phyloP scores from a whole-genome alignment of 73 alveolate species.

The Stentor coeruleus region DNA sequence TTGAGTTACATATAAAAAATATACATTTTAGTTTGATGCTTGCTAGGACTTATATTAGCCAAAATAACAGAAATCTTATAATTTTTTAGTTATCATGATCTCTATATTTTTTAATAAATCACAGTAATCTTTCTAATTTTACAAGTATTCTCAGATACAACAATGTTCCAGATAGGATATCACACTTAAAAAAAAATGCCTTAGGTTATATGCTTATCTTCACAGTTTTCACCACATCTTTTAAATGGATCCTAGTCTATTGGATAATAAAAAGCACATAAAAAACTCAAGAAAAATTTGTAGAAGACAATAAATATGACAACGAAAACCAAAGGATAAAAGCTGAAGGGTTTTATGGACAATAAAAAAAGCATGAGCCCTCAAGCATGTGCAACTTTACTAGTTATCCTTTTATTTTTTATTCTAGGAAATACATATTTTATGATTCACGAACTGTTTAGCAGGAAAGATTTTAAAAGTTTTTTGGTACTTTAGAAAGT shows the following conservation, averaged over 20 bases:
- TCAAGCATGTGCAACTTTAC: constrained; percentile 7
- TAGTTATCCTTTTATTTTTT: neutral
- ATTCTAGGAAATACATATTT: neutral
- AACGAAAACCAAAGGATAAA: neutral
- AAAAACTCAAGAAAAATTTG: neutral
- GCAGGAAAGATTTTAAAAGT: neutral
- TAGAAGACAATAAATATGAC: neutral
- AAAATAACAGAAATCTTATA: neutral
- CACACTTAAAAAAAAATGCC: neutral
- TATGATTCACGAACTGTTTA: constrained; percentile 4
- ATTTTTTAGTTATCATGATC: neutral
- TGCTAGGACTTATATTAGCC: neutral
- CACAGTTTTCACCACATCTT: neutral
- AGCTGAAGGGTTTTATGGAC: neutral
- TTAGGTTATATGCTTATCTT: neutral
- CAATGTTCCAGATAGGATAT: neutral
- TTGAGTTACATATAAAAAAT: neutral
- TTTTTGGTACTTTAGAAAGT: neutral
- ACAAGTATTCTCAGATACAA: neutral
- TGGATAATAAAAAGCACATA: neutral
- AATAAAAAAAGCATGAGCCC: neutral
- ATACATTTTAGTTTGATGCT: neutral
- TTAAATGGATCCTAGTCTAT: constrained; percentile 5
- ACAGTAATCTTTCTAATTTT: neutral
- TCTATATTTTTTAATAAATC: neutral